phyloP scores from a whole-genome alignment of 1,139 yeast species.

The Pichiaceae sp. region DNA sequence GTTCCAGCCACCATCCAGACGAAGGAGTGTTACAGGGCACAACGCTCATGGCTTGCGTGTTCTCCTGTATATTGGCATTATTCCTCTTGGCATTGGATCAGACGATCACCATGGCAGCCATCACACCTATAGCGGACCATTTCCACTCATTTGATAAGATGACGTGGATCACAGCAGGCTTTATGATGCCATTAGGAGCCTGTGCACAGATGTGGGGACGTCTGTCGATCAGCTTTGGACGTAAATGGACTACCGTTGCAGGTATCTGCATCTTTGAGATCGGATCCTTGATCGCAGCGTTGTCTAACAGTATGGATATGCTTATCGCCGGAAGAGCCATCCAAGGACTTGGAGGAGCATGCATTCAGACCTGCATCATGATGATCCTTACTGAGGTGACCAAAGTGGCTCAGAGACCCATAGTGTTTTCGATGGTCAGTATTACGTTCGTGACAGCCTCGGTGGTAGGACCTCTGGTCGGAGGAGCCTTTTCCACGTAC shows the following conservation, averaged over 20 bases:
- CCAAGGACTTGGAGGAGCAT: conserved; percentile 70
- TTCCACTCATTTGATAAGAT: conserved; percentile 48
- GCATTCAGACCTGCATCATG: conserved; percentile 49
- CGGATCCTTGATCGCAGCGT: conserved; percentile 55
- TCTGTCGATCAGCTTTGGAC: conserved; percentile 52
- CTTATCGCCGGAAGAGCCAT: conserved; percentile 64
- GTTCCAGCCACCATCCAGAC: conserved; percentile 19
- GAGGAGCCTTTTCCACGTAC: conserved; percentile 51
- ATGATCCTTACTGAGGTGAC: conserved; percentile 55
- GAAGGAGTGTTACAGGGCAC: conserved; percentile 25
- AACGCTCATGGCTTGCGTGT: conserved; percentile 26
- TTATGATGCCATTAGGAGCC: conserved; percentile 50
- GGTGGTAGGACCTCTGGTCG: conserved; percentile 56
- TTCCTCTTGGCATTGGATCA: conserved; percentile 62
- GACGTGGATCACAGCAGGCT: conserved; percentile 58
- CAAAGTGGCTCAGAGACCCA: conserved; percentile 25
- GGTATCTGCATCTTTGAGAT: conserved; percentile 50
- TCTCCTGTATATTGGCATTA: conserved; percentile 38
- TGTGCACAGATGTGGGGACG: conserved; percentile 55
- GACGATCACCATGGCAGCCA: conserved; percentile 53
- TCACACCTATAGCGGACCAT: conserved; percentile 46
- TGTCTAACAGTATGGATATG: conserved; percentile 51
- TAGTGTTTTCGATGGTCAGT: conserved; percentile 17
- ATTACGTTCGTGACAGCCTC: conserved; percentile 33
- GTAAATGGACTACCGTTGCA: conserved; percentile 41